Evolutionary conservation across 2,329 filamentous ascomycete genomes (phyloP).

Genomic region (Colletotrichum neosansevieriae): DNA sequence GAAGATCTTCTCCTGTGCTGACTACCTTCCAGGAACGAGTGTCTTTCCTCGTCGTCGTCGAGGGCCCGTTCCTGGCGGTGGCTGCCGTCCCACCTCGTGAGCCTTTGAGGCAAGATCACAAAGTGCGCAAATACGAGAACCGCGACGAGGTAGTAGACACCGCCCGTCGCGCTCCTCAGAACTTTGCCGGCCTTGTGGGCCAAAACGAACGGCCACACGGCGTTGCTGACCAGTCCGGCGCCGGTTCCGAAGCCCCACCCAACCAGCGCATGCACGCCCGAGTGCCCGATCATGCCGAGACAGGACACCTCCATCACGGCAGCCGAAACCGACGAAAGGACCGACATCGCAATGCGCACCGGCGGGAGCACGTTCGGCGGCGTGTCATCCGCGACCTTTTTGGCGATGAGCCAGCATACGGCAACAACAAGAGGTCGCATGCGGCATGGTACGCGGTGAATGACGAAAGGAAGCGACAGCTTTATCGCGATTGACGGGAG

Average conservation of each 20-base stretch:
- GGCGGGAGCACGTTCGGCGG: slow-evolving; percentile 51
- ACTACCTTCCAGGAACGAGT: slow-evolving; percentile 4
- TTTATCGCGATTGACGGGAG: slow-evolving; percentile 48
- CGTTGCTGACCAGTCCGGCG: slow-evolving; percentile 46
- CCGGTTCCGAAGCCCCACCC: slow-evolving; percentile 53
- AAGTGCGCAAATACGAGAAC: slow-evolving; percentile 46
- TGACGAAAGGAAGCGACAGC: slow-evolving; percentile 45
- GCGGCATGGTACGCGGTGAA: slow-evolving; percentile 46
- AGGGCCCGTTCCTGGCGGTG: slow-evolving; percentile 41
- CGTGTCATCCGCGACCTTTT: slow-evolving; percentile 45
- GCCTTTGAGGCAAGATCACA: slow-evolving; percentile 44
- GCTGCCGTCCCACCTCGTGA: background rate
- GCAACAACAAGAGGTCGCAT: slow-evolving; percentile 46
- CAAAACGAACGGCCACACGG: slow-evolving; percentile 47
- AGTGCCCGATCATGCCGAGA: slow-evolving; percentile 47
- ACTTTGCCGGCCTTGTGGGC: slow-evolving; percentile 46
- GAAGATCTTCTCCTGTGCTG: background rate
- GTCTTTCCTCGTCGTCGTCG: slow-evolving; percentile 30
- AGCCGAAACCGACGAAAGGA: slow-evolving; percentile 46
- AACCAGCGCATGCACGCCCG: slow-evolving; percentile 47
- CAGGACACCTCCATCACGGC: slow-evolving; percentile 50
- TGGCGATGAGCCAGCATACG: slow-evolving; percentile 46
- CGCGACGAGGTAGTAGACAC: slow-evolving; percentile 45
- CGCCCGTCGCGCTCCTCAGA: slow-evolving; percentile 46
- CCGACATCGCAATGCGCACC: slow-evolving; percentile 46